phyloP scores from a whole-genome alignment of 1,139 yeast genomes.

The Yamadazyma blattariae region DNA sequence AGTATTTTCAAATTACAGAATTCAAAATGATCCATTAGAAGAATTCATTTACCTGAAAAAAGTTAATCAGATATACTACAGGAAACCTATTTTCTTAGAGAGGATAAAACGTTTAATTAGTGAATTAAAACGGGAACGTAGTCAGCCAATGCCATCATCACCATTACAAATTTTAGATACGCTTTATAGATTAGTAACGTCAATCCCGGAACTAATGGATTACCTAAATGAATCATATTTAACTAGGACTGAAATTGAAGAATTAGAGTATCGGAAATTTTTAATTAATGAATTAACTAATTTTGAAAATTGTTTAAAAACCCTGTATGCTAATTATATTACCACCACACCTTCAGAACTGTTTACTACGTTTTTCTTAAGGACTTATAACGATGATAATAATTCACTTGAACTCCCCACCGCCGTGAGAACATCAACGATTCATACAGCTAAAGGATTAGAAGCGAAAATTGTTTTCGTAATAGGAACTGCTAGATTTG shows the following conservation, averaged over 20 bases:
- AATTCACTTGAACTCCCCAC: slow-evolving; percentile 22
- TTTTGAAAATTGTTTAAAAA: slow-evolving; percentile 26
- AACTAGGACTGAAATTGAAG: neutral
- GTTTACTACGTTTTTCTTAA: slow-evolving; percentile 39
- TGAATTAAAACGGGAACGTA: slow-evolving; percentile 13
- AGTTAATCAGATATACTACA: slow-evolving; percentile 8
- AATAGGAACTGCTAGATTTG: slow-evolving; percentile 27
- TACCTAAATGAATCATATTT: slow-evolving; percentile 18
- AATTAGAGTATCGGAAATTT: slow-evolving; percentile 10
- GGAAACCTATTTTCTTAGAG: slow-evolving; percentile 2
- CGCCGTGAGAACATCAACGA: slow-evolving; percentile 53
- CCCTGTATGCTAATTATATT: slow-evolving; percentile 18
- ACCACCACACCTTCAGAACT: slow-evolving; percentile 13
- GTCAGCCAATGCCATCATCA: slow-evolving; percentile 8
- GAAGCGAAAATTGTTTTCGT: slow-evolving; percentile 70
- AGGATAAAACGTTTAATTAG: slow-evolving; percentile 12
- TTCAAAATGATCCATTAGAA: slow-evolving; percentile 13
- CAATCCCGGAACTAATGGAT: slow-evolving; percentile 13
- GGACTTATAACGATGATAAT: slow-evolving; percentile 45
- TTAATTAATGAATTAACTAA: slow-evolving; percentile 19
- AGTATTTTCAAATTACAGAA: slow-evolving; percentile 20
- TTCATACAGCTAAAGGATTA: slow-evolving; percentile 70
- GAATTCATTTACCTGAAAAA: slow-evolving; percentile 12
- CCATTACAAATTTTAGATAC: slow-evolving; percentile 20
- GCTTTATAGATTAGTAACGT: slow-evolving; percentile 17